Evolutionary conservation across 169 alveolate species (phyloP).

Genomic region (Plasmodium billcollinsi): DNA sequence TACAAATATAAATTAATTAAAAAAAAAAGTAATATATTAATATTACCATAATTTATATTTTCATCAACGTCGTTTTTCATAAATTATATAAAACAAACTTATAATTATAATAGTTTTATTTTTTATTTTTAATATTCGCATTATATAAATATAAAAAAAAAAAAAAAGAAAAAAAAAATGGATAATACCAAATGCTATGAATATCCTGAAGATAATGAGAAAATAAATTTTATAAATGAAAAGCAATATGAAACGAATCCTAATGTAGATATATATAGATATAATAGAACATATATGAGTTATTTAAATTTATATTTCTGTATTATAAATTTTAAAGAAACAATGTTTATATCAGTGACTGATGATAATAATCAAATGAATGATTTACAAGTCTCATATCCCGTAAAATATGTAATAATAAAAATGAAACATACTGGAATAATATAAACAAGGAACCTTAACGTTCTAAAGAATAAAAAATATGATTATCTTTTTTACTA

Average conservation of each 20-base stretch:
- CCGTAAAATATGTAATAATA: constrained; percentile 58
- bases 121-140: too few species aligned
- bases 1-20: too few species aligned
- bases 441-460: too few species aligned
- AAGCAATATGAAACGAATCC: neutral
- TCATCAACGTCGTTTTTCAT: too few species aligned
- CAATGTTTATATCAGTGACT: constrained; percentile 56
- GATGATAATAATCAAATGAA: constrained; percentile 44
- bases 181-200: neutral
- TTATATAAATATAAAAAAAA: too few species aligned
- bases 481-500: too few species aligned
- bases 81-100: too few species aligned
- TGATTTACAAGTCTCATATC: constrained; percentile 71
- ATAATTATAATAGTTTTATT: too few species aligned
- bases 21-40: too few species aligned
- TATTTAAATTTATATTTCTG: constrained; percentile 38
- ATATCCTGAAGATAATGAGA: neutral
- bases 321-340: constrained; percentile 42
- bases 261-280: constrained; percentile 25
- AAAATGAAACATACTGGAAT: neutral
- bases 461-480: too few species aligned
- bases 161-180: neutral
- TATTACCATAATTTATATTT: too few species aligned
- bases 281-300: constrained; percentile 54
- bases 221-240: neutral